Evolutionary conservation across 305 asterid species (phyloP).

Genomic region (Fraxinus latifolia): DNA sequence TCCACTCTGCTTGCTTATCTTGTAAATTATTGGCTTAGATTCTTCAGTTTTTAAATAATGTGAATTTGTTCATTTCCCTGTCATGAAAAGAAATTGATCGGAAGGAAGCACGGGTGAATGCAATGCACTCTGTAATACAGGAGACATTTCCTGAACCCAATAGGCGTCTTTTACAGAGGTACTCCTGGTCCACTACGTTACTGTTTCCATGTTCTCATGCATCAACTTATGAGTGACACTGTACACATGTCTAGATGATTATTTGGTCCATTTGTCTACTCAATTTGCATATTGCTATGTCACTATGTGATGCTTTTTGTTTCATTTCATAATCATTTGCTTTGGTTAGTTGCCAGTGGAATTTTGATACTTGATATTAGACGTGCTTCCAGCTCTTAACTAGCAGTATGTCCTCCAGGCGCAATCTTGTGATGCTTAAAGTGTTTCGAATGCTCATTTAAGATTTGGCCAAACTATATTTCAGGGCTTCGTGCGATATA

Average conservation of each 20-base stretch:
- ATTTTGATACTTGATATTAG: conserved; percentile 6
- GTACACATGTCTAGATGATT: conserved; percentile 5
- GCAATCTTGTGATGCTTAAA: neutral
- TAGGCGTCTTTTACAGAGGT: conserved; percentile 95
- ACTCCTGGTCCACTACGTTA: conserved; percentile 18
- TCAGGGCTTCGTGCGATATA: neutral
- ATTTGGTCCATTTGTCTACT: conserved; percentile 11
- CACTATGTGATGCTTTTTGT: neutral
- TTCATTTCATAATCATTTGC: conserved; percentile 5
- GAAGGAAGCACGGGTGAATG: conserved; percentile 80
- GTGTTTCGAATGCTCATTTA: neutral
- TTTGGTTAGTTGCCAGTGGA: conserved; percentile 16
- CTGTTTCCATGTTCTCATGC: conserved; percentile 15
- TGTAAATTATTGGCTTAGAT: conserved; percentile 1
- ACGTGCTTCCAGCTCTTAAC: neutral
- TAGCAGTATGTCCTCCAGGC: neutral
- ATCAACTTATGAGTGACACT: conserved; percentile 1
- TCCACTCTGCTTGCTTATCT: conserved; percentile 18
- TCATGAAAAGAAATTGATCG: conserved; percentile 63
- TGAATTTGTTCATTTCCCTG: conserved; percentile 27
- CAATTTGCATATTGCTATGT: conserved; percentile 15
- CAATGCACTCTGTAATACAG: conserved; percentile 77
- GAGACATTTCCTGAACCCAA: conserved; percentile 99
- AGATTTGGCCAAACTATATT: neutral
- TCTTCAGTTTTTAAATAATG: conserved; percentile 16